Evolutionary conservation across 2,329 filamentous ascomycete species (phyloP).

Genomic region (Amauroascus niger): DNA sequence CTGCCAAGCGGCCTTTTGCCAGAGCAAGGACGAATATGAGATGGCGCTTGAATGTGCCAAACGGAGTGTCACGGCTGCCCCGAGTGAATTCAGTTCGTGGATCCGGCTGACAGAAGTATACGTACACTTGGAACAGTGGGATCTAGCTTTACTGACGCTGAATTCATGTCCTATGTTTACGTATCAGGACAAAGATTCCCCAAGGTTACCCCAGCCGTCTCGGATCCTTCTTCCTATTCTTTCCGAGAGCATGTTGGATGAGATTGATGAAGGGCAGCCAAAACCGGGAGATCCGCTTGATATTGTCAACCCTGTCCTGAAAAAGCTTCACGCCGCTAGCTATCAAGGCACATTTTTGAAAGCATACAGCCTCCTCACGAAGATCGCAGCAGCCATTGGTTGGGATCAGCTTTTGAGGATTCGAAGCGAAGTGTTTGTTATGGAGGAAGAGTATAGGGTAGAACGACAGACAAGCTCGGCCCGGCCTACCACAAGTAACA

Average conservation of each 20-base stretch:
- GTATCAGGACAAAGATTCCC: slow-evolving; percentile 95
- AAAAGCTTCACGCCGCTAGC: slow-evolving; percentile 73
- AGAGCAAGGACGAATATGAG: slow-evolving; percentile 75
- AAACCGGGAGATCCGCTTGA: slow-evolving; percentile 66
- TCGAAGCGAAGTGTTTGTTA: slow-evolving; percentile 93
- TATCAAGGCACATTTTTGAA: slow-evolving; percentile 96
- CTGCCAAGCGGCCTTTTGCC: slow-evolving; percentile 82
- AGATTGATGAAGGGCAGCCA: slow-evolving; percentile 82
- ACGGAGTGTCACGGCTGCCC: slow-evolving; percentile 85
- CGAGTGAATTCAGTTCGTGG: slow-evolving; percentile 96
- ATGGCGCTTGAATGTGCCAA: slow-evolving; percentile 91
- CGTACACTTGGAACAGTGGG: slow-evolving; percentile 89
- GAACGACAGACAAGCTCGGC: slow-evolving; percentile 47
- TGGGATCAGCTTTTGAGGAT: slow-evolving; percentile 96
- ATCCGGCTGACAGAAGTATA: slow-evolving; percentile 88
- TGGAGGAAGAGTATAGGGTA: slow-evolving; percentile 96
- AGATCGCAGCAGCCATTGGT: slow-evolving; percentile 91
- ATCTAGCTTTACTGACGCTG: slow-evolving; percentile 83
- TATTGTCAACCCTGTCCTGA: slow-evolving; percentile 73
- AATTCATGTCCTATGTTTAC: slow-evolving; percentile 99
- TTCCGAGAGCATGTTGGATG: slow-evolving; percentile 80
- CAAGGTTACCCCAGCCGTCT: slow-evolving; percentile 84
- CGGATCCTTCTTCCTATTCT: slow-evolving; percentile 80
- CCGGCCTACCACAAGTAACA: slow-evolving; percentile 48
- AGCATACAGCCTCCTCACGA: slow-evolving; percentile 85